These are phyloP conservation scores for Carallia brachiata DNA, from an alignment of 345 rosid species.

Conservation along the genomic window DNA sequence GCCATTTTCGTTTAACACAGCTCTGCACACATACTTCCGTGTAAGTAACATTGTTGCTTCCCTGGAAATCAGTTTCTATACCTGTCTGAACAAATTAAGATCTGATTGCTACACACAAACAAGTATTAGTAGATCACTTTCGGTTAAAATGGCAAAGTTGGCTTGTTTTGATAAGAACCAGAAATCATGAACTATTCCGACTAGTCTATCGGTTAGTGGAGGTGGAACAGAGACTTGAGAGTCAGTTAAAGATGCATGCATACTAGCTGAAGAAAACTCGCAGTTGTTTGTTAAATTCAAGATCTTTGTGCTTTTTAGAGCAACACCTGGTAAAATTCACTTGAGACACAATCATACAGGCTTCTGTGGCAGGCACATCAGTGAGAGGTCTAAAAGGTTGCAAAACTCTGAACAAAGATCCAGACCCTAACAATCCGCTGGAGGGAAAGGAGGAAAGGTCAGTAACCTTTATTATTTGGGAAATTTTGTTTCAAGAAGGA, in stretches of 20 bases:
- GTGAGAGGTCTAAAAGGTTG: slow-evolving; percentile 85
- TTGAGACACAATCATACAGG: slow-evolving; percentile 44
- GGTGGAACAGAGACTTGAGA: no score
- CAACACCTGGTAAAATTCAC: slow-evolving; percentile 1
- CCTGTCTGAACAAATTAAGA: not conserved
- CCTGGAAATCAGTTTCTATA: not conserved
- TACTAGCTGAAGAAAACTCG: not conserved
- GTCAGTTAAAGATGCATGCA: not conserved
- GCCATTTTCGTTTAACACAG: slow-evolving; percentile 77
- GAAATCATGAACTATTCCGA: no score
- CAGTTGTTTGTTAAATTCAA: not conserved
- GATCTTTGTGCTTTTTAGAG: not conserved
- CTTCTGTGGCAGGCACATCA: slow-evolving; percentile 68
- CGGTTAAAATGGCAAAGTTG: not conserved
- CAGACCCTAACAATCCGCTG: slow-evolving; percentile 77
- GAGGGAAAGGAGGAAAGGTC: slow-evolving; percentile 89
- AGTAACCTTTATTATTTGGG: slow-evolving; percentile 10
- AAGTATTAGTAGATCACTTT: not conserved
- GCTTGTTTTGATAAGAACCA: slow-evolving; percentile 3
- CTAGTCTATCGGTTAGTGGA: no score
- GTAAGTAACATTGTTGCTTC: slow-evolving; percentile 36
- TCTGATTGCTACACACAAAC: slow-evolving; percentile 3
- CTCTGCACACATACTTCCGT: slow-evolving; percentile 84
- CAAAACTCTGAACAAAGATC: slow-evolving; percentile 84
- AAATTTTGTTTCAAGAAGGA: not conserved